Evolutionary conservation across 1,284 basidiomycete species (phyloP).

Genomic region (Sutorius eximius): DNA sequence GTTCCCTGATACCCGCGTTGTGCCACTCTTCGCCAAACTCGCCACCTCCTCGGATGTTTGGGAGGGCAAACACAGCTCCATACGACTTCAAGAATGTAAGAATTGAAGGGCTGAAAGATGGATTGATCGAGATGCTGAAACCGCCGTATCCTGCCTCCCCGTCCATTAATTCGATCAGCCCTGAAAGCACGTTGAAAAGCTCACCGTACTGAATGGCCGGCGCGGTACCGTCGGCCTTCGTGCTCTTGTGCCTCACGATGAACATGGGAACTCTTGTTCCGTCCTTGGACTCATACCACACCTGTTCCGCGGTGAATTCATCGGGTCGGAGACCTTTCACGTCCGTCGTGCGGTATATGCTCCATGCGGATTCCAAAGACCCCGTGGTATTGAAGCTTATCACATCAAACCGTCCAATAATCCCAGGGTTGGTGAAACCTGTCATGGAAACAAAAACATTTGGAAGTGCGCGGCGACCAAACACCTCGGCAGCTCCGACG

Average conservation of each 20-base stretch:
- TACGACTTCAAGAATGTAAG: slow-evolving; percentile 79
- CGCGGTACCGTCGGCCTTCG: slow-evolving; percentile 72
- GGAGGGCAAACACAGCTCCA: slow-evolving; percentile 71
- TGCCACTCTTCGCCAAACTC: slow-evolving; percentile 88
- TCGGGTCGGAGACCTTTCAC: slow-evolving; percentile 67
- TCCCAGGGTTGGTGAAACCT: slow-evolving; percentile 76
- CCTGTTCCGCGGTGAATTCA: slow-evolving; percentile 75
- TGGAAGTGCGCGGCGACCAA: slow-evolving; percentile 55
- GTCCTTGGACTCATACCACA: slow-evolving; percentile 80
- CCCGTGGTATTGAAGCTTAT: slow-evolving; percentile 32
- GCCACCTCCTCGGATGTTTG: slow-evolving; percentile 79
- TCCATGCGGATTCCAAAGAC: slow-evolving; percentile 53
- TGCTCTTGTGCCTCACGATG: slow-evolving; percentile 75
- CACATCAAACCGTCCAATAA: slow-evolving; percentile 65
- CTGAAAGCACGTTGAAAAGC: slow-evolving; percentile 12
- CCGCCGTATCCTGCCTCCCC: slow-evolving; percentile 66
- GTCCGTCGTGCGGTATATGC: slow-evolving; percentile 58
- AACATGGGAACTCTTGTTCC: slow-evolving; percentile 87
- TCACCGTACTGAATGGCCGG: slow-evolving; percentile 79
- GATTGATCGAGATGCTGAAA: slow-evolving; percentile 71
- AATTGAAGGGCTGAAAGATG: slow-evolving; percentile 71
- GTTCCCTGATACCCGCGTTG: slow-evolving; percentile 64
- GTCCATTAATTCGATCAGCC: neutral
- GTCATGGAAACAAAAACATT: slow-evolving; percentile 70
- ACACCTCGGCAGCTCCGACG: slow-evolving; percentile 65